Base-by-base conservation (phyloP, 2,329 filamentous ascomycete genomes). In the Ceratocystis papillata region DNA sequence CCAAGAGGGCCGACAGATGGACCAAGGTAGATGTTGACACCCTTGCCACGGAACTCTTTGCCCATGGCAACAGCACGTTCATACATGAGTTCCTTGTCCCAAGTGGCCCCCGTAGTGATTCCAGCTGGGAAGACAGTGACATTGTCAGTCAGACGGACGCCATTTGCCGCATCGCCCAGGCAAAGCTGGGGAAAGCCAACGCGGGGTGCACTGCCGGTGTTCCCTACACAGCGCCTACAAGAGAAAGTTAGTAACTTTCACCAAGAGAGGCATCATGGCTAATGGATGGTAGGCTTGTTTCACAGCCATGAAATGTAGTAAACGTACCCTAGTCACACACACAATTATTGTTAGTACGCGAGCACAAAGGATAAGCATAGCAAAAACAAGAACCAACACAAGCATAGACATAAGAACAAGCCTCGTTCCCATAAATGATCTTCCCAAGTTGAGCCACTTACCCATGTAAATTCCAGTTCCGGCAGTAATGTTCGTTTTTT, bases 61-160 rank as follows among this genome's bases (percentile, higher is more conserved):
- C 88, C 88, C 5, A 91, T 76, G 1, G 85, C 87, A 15, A 84
- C 81, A 1, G 83, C 88, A 33, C 88, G 82, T 63, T 81, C 79
- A 69, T 87, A 86, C 75, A 90, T 86, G 62, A 90, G 76, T 17
- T 81, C 77, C 76, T 90, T 91, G 75, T 88, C 86, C 73, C 85
- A 91, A 0, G 88, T 90, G 1, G 87, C 87, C 20, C 87, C 88
- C 1, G 82, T 82, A 0, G 87, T 90, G 70, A 93, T 88, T n/a
- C 88, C 89, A 7, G 88, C 81, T 0, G 89, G 89, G 70, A 93
- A 94, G 0, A 84, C 87, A 0, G 88, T 91, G 64, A 86, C 84
- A 68, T 89, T 84, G 69, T 91, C 87, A 0, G 87, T 84, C n/a
- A 83, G 83, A 33, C 87, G 83, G 15, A 94, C 79, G 1, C 89